Evolutionary conservation across 768 basidiomycete species (phyloP).

Genomic region (Russula abietina): DNA sequence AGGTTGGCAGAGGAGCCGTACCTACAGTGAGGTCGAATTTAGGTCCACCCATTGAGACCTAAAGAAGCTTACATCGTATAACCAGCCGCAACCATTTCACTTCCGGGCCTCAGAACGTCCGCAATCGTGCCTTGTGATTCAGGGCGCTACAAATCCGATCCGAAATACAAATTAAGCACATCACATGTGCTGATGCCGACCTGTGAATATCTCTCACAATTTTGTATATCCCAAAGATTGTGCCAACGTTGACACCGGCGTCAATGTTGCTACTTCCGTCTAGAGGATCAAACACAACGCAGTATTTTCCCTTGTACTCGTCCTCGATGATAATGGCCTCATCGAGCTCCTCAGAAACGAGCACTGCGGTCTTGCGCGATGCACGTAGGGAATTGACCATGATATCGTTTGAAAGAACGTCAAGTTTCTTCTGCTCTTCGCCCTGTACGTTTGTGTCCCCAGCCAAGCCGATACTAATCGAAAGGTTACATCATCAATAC

Average conservation of each 20-base stretch:
- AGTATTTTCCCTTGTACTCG: constrained; percentile 78
- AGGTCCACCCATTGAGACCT: constrained; percentile 1
- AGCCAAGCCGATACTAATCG: constrained; percentile 82
- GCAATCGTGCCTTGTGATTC: constrained; percentile 73
- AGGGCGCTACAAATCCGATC: constrained; percentile 48
- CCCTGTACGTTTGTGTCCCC: constrained; percentile 97
- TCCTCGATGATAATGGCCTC: constrained; percentile 88
- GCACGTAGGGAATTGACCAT: constrained; percentile 97
- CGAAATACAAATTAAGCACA: constrained; percentile 10
- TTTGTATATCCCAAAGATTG: constrained; percentile 96
- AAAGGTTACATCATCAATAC: constrained; percentile 3
- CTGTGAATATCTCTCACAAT: constrained; percentile 49
- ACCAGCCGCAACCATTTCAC: constrained; percentile 95
- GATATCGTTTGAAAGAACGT: constrained; percentile 97
- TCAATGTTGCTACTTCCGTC: constrained; percentile 99
- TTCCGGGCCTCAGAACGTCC: constrained; percentile 91
- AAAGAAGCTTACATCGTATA: constrained; percentile 75
- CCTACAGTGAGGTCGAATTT: constrained; percentile 34
- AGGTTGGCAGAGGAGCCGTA: constrained; percentile 96
- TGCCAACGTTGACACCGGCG: constrained; percentile 98
- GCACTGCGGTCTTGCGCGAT: constrained; percentile 93
- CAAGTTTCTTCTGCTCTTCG: constrained; percentile 99
- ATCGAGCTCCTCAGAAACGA: constrained; percentile 94
- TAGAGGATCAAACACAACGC: constrained; percentile 97
- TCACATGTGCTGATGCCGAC: neutral